Percentiles rank a stretch among this genome's conserved stretches.
These are phyloP conservation scores for Sungouiozyma ichnusensis DNA, from an alignment of 805 yeast genomes.

Conservation along the genomic window DNA sequence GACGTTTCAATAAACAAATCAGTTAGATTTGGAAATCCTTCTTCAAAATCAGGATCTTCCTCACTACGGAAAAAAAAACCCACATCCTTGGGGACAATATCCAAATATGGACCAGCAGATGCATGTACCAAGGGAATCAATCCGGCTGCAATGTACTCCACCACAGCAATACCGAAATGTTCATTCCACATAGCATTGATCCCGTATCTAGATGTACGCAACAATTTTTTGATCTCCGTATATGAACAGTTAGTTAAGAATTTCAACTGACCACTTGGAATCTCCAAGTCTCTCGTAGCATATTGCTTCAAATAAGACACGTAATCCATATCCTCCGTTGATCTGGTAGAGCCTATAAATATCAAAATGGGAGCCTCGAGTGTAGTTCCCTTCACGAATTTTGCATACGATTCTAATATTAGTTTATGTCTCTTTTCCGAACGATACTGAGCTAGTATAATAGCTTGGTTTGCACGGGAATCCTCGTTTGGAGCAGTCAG, in stretches of 20 bases:
- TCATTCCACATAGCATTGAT: slow-evolving; percentile 99
- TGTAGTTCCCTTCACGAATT: slow-evolving; percentile 32
- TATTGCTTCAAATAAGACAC: slow-evolving; percentile 40
- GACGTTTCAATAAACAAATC: slow-evolving; percentile 38
- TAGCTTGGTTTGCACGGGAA: slow-evolving; percentile 27
- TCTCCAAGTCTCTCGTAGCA: slow-evolving; percentile 32
- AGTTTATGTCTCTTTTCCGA: slow-evolving; percentile 87
- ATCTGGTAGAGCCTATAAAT: slow-evolving; percentile 78
- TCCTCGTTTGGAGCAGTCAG: slow-evolving; percentile 6
- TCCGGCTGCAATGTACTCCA: slow-evolving; percentile 82
- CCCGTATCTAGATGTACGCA: slow-evolving; percentile 58
- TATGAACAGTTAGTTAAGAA: slow-evolving; percentile 71
- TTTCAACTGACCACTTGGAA: slow-evolving; percentile 34
- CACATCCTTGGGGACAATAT: slow-evolving; percentile 57
- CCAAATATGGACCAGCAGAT: slow-evolving; percentile 88
- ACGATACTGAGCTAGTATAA: slow-evolving; percentile 76
- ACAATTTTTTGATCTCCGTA: slow-evolving; percentile 42
- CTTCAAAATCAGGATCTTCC: slow-evolving; percentile 60
- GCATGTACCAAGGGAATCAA: slow-evolving; percentile 85
- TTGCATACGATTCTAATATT: slow-evolving; percentile 51
- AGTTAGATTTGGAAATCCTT: slow-evolving; percentile 34
- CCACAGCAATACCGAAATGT: slow-evolving; percentile 96
- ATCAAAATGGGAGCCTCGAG: slow-evolving; percentile 43
- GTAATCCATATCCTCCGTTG: slow-evolving; percentile 49
- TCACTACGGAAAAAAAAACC: slow-evolving; percentile 73